Evolutionary conservation across 805 yeast genomes (phyloP), one percentile per base, ranked within the genome.

Genomic region (Metschnikowia baotianmanensis): DNA sequence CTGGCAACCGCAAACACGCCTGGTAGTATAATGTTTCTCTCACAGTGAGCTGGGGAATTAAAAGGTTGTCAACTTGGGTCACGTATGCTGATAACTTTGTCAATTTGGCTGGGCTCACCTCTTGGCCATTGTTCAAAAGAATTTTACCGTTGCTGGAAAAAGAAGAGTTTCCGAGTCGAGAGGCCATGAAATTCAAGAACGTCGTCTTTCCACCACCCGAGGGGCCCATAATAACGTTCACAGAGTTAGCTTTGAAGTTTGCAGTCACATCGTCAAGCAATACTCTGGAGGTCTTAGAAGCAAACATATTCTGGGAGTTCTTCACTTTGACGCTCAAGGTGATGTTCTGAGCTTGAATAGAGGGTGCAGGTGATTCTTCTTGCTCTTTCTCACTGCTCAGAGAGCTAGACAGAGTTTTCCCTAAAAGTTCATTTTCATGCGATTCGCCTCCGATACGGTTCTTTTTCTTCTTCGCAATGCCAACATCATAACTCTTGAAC

Each of bases 121-220:
- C 45, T 34, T 62, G 66, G n/a, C 29, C 11, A 12, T 46, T 48
- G 45, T 66, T 67, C 16, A 67, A 36, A 9, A 45, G 44, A 8
- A 68, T 51, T 2, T 34, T 31, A 1, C 73, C 73, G 2, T 41
- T 51, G 1, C 56, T 35, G 8, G 50, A 36, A 35, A 48, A 67
- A 4, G 48, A 42, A 1, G 58, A 48, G 3, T 51, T 37, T 19
- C 51, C 46, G 8, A 81, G 57, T 38, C 93, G 68, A 17, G 81
- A 78, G 16, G 93, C 80, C 15, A 84, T 63, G 26, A 72, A 61
- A 54, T 82, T 84, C 47, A 84, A 61, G 31, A 85, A 56, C 0
- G 90, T 78, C 0, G 88, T 80, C 53, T 84, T 84, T 8, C 91
- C 93, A 0, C 85, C 78, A 0, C 91, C 91, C 1, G 89, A 83